Conservation (phyloP, 306 rosid species). For the Cucumis melo region DNA sequence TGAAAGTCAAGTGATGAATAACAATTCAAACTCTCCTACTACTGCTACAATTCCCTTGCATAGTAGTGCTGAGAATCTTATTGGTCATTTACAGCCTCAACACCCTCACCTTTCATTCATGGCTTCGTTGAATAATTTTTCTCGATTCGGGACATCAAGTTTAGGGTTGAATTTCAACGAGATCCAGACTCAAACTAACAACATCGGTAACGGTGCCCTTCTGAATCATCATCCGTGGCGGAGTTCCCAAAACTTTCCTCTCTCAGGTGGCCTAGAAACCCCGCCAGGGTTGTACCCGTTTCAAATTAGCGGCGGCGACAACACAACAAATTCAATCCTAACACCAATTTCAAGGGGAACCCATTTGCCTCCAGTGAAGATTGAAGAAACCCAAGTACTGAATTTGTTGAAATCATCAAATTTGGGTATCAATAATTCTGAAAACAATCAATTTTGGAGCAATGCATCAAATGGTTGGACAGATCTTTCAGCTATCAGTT, state of each 20-base stretch:
- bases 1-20: slow-evolving; percentile 14
- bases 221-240: slow-evolving; percentile 19
- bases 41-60: slow-evolving; percentile 10
- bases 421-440: neutral
- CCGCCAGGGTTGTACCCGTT: neutral
- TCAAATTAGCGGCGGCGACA: neutral
- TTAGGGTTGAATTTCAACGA: slow-evolving; percentile 47
- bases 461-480: slow-evolving; percentile 1
- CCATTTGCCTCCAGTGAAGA: slow-evolving; percentile 7
- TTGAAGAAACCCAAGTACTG: slow-evolving; percentile 13
- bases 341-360: neutral
- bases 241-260: neutral
- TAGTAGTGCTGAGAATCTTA: slow-evolving; percentile 1
- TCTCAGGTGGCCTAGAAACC: neutral
- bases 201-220: neutral
- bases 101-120: slow-evolving; percentile 41
- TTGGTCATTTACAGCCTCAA: slow-evolving; percentile 24
- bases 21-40: slow-evolving; percentile 13
- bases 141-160: slow-evolving; percentile 34
- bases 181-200: slow-evolving; percentile 22
- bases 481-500: slow-evolving; percentile 10
- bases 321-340: neutral
- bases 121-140: slow-evolving; percentile 49
- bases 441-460: neutral
- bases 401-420: slow-evolving; percentile 5